Base-by-base conservation (phyloP, 208 protist species). In the Crithidia mellificae region DNA sequence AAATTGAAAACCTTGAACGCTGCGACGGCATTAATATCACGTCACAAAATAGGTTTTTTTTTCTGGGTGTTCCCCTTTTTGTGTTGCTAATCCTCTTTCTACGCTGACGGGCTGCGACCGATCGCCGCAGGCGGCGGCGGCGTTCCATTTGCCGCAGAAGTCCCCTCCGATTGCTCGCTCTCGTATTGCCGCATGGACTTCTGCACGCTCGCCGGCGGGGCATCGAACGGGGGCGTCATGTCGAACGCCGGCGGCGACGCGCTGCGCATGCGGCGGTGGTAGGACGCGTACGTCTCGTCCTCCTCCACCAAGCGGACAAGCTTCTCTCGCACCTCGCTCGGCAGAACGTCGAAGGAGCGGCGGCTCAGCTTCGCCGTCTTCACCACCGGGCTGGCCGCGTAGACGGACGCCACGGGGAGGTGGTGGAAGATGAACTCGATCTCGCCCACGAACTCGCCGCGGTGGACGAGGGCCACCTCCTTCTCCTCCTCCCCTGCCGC, bases 381-480 rank as follows among this genome's bases (percentile, higher is more conserved):
- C n/a, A 87, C 89, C 6, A 65, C 54, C 19, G 72, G 54, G 25
- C 52, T 87, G 8, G n/a, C 63, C 9, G 69, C 84, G 15, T 87
- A 65, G 19, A 88, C 74, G 47, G 87, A 77, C 11, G 86, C 89
- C 15, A 88, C 86, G 29, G 79, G 68, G 47, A 87, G 68, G 68
- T 94, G 86, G 24, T 78, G 77, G 61, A 77, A 86, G 50, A 94
- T 63, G 72, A 92, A 91, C 68, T 94, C 84, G 51, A 92, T 70
- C 30, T 94, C 78, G 4, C 85, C 88, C 3, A 72, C 77, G 36
- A 67, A 84, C 46, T 87, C 75, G 17, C 86, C 88, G 32, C 72
- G 70, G 14, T 67, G 43, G 12, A 85, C 49, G 19, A 72, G 69
- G 3, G 75, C 70, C 27, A 92, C 74, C 34, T 83, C 61, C 34